Percentiles rank a stretch among this genome's conserved stretches.
phyloP scores from a whole-genome alignment of 2,329 filamentous ascomycete species.

The Verruconis gallopava region DNA sequence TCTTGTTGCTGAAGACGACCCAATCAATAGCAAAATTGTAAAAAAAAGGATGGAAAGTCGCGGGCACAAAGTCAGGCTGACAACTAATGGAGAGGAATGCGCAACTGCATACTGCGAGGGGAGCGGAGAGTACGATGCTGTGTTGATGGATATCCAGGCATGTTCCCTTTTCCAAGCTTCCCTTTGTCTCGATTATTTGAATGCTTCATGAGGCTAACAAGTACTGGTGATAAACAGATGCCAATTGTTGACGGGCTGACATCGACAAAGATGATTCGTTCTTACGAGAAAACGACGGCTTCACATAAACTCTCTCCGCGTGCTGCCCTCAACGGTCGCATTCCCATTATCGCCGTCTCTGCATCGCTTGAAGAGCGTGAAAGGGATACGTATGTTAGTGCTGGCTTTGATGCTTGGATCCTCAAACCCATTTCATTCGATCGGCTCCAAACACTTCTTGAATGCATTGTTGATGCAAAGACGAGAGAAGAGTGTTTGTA shows the following conservation, averaged over 20 bases:
- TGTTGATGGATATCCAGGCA: constrained; percentile 91
- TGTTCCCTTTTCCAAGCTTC: constrained; percentile 19
- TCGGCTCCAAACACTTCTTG: constrained; percentile 54
- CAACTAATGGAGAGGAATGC: constrained; percentile 77
- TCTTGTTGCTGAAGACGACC: constrained; percentile 77
- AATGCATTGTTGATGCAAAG: constrained; percentile 51
- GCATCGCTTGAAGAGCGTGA: constrained; percentile 66
- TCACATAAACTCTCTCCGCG: constrained; percentile 43
- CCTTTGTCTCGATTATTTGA: too few relatives aligned
- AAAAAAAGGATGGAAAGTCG: constrained; percentile 66
- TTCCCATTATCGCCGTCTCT: constrained; percentile 78
- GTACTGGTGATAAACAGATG: constrained; percentile 46
- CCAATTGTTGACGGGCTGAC: constrained; percentile 76
- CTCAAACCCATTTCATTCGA: constrained; percentile 78
- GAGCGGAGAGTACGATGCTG: constrained; percentile 54
- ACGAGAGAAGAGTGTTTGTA: constrained; percentile 54
- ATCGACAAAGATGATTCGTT: constrained; percentile 73
- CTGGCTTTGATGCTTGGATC: constrained; percentile 84
- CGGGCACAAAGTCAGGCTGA: constrained; percentile 58
- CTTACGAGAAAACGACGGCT: constrained; percentile 47
- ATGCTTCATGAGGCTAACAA: constrained; percentile 7
- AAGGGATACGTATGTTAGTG: constrained; percentile 54
- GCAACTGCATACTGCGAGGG: constrained; percentile 55
- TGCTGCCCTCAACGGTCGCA: constrained; percentile 47
- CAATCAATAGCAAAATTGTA: constrained; percentile 72